Conservation (phyloP, 805 yeast species). For the Saccharomycopsis olivae region DNA sequence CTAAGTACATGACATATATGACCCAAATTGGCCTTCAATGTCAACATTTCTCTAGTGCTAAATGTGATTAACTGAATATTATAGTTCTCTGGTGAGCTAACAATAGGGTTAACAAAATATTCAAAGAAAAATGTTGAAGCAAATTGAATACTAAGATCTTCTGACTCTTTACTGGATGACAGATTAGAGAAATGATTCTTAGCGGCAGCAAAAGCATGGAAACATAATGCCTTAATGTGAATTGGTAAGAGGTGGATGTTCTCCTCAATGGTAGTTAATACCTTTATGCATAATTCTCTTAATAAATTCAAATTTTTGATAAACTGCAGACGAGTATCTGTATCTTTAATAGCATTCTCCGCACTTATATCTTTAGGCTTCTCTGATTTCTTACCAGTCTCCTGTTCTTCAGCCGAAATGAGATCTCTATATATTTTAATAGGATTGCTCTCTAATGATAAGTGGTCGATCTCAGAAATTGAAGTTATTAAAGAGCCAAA, state of each 20-base stretch:
- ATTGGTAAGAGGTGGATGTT: slow-evolving; percentile 39
- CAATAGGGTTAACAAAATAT: slow-evolving; percentile 38
- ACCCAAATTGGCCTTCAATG: slow-evolving; percentile 36
- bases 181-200: slow-evolving; percentile 39
- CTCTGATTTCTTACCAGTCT: slow-evolving; percentile 12
- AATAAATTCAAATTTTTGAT: slow-evolving; percentile 63
- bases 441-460: slow-evolving; percentile 79
- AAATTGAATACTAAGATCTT: slow-evolving; percentile 50
- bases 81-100: slow-evolving; percentile 44
- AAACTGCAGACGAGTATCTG: slow-evolving; percentile 59
- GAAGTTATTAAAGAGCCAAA: slow-evolving; percentile 30
- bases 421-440: slow-evolving; percentile 34
- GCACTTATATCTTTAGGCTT: slow-evolving; percentile 29
- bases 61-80: slow-evolving; percentile 32
- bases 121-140: slow-evolving; percentile 56
- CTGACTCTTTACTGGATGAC: slow-evolving; percentile 28
- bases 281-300: slow-evolving; percentile 58
- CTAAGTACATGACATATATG: slow-evolving; percentile 48
- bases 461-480: slow-evolving; percentile 26
- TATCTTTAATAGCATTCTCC: slow-evolving; percentile 68
- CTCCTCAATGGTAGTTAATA: slow-evolving; percentile 41
- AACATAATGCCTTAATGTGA: slow-evolving; percentile 46
- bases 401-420: slow-evolving; percentile 4
- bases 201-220: slow-evolving; percentile 30
- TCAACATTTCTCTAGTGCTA: slow-evolving; percentile 21